Conservation (phyloP, 768 basidiomycete species). For the Chlorophyllum brunneum region DNA sequence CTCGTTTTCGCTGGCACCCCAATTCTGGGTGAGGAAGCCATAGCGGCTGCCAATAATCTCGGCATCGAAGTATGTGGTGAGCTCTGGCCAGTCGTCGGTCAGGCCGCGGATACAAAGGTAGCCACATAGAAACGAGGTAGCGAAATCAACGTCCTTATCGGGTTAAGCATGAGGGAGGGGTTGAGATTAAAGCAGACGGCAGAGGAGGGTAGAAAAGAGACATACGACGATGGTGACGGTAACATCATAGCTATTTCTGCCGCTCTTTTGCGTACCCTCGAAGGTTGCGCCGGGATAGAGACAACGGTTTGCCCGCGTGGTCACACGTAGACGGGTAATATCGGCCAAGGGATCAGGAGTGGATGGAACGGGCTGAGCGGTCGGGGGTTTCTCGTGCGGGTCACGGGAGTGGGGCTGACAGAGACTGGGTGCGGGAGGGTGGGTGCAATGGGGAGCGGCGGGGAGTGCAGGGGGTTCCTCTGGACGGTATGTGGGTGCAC, state of each 20-base stretch:
- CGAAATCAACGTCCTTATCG: slow-evolving; percentile 81
- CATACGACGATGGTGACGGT: slow-evolving; percentile 88
- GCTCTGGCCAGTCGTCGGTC: slow-evolving; percentile 91
- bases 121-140: slow-evolving; percentile 81
- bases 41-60: slow-evolving; percentile 90
- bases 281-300: slow-evolving; percentile 88
- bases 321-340: slow-evolving; percentile 73
- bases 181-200: background rate
- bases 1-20: slow-evolving; percentile 88
- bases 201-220: slow-evolving; percentile 20
- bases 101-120: slow-evolving; percentile 91
- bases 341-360: slow-evolving; percentile 58
- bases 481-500: slow-evolving; percentile 13
- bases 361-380: slow-evolving; percentile 11
- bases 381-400: slow-evolving; percentile 6
- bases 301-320: slow-evolving; percentile 69
- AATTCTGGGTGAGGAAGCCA: slow-evolving; percentile 87
- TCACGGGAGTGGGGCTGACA: slow-evolving; percentile 12
- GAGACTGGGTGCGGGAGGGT: slow-evolving; percentile 7
- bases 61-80: slow-evolving; percentile 96
- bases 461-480: background rate
- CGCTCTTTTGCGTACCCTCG: slow-evolving; percentile 90
- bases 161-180: background rate
- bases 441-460: slow-evolving; percentile 14
- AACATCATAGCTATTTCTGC: slow-evolving; percentile 92